Conservation (phyloP, 2,329 filamentous ascomycete species). For the Fusarium xyrophilum region DNA sequence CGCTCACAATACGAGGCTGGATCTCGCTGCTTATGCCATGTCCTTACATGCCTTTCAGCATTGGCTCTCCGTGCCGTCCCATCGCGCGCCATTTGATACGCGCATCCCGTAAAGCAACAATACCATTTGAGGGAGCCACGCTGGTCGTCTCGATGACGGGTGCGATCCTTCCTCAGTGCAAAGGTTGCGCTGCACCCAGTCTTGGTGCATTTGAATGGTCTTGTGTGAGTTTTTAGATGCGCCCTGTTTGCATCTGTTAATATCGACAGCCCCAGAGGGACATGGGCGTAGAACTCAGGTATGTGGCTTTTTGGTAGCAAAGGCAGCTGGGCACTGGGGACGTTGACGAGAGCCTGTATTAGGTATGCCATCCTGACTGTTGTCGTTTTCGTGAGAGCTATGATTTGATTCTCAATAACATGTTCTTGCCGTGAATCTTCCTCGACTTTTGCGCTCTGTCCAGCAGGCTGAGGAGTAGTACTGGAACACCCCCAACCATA, state of each 20-base stretch:
- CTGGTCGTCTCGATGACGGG: neutral
- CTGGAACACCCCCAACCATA: neutral
- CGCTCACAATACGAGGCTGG: neutral
- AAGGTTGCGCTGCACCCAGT: neutral
- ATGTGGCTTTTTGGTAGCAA: neutral
- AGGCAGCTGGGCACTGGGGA: neutral
- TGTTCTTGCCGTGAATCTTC: conserved; percentile 1
- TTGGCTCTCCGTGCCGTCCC: neutral
- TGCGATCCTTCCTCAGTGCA: neutral
- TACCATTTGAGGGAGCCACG: neutral
- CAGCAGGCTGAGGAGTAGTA: neutral
- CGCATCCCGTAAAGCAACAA: neutral
- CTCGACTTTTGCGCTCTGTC: neutral
- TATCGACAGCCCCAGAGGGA: accelerated
- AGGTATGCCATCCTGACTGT: neutral
- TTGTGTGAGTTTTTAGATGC: neutral
- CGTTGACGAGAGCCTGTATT: neutral
- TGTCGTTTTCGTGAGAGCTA: neutral
- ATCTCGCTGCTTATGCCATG: neutral
- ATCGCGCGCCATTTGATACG: neutral
- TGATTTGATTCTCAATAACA: neutral
- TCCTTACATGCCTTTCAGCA: neutral
- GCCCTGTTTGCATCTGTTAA: neutral
- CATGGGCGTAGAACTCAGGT: neutral
- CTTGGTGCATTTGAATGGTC: neutral